phyloP scores from a whole-genome alignment of 306 rosid species.

The Betula pendula region DNA sequence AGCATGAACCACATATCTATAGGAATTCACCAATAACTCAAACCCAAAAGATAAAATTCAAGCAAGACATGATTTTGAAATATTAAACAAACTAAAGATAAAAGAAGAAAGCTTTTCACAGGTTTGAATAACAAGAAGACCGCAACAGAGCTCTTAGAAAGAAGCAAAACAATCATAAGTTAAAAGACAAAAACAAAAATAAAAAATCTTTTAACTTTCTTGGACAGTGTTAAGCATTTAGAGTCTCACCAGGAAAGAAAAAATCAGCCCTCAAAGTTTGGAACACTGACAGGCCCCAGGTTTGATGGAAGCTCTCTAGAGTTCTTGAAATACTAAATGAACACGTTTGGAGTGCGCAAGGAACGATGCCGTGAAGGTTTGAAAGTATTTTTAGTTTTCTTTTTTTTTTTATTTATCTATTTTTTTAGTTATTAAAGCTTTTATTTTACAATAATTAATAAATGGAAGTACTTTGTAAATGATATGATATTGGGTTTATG shows the following conservation, averaged over 20 bases:
- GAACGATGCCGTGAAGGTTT: not conserved
- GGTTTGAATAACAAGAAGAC: not conserved
- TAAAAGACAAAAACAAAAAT: not conserved
- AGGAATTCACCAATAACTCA: not conserved
- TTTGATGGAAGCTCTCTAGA: not conserved
- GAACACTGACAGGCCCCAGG: conserved; percentile 3
- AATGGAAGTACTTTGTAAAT: too few relatives aligned
- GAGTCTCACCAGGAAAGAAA: conserved; percentile 12
- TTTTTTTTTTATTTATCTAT: too few relatives aligned
- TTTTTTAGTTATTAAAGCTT: too few relatives aligned
- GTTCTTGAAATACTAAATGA: not conserved
- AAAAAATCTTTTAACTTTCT: not conserved
- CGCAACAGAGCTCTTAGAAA: not conserved
- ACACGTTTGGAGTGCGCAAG: conserved; percentile 6
- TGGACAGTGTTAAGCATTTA: not conserved
- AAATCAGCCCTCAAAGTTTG: not conserved
- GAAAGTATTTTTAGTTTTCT: not conserved
- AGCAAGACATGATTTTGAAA: not conserved
- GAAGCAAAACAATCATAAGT: not conserved
- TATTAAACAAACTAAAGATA: not conserved
- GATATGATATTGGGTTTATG: too few relatives aligned
- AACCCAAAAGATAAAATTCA: not conserved
- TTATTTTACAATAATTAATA: too few relatives aligned
- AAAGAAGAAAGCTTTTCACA: not conserved
- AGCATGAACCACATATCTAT: not conserved